These are phyloP conservation scores for Jamesozyma spencerorum DNA, from an alignment of 805 yeast species.

Conservation along the genomic window DNA sequence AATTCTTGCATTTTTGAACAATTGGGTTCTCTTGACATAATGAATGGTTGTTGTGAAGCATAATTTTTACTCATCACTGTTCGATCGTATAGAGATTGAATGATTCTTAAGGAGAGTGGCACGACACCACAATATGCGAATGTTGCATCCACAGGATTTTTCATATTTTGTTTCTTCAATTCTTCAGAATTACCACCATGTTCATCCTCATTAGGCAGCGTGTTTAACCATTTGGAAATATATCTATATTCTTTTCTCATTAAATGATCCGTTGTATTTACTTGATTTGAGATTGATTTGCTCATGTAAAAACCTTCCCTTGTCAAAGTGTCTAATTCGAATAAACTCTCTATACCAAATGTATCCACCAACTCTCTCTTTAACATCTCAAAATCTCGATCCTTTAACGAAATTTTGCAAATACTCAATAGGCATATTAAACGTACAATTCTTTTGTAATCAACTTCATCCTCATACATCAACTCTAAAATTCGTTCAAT, in stretches of 20 bases:
- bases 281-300: conserved; percentile 6
- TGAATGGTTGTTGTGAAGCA: conserved; percentile 27
- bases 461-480: conserved; percentile 36
- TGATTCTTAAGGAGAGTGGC: conserved; percentile 61
- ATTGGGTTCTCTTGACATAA: conserved; percentile 23
- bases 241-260: conserved; percentile 20
- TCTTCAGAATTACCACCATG: conserved; percentile 5
- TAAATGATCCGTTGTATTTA: background rate
- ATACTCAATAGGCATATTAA: conserved; percentile 50
- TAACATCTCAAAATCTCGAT: conserved; percentile 48
- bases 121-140: conserved; percentile 76
- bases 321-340: conserved; percentile 20
- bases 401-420: conserved; percentile 59
- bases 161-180: conserved; percentile 8
- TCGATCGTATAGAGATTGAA: conserved; percentile 59
- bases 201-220: conserved; percentile 19
- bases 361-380: conserved; percentile 48
- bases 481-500: conserved; percentile 38
- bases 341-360: conserved; percentile 45
- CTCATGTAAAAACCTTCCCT: conserved; percentile 15
- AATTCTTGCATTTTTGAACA: conserved; percentile 15
- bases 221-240: conserved; percentile 20
- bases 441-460: conserved; percentile 39
- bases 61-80: conserved; percentile 36
- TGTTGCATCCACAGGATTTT: conserved; percentile 25